phyloP scores from a whole-genome alignment of 1,284 basidiomycete species.

The Athelia sp. region DNA sequence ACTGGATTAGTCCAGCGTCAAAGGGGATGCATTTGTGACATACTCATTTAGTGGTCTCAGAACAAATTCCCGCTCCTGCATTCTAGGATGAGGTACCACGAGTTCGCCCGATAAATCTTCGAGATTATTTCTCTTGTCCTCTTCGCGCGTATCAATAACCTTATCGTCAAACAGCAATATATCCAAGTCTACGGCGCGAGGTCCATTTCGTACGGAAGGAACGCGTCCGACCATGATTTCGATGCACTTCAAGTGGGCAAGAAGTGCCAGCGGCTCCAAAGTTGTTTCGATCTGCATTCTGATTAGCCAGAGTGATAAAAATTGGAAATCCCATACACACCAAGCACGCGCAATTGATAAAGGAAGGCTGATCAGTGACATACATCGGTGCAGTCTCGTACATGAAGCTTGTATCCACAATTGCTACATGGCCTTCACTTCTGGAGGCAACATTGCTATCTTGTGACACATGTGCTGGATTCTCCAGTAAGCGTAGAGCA shows the following conservation, averaged over 20 bases:
- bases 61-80: constrained; percentile 89
- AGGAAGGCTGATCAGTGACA: constrained; percentile 82
- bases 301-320: constrained; percentile 1
- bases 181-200: constrained; percentile 90
- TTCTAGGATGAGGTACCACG: constrained; percentile 79
- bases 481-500: constrained; percentile 61
- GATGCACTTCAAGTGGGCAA: constrained; percentile 70
- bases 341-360: constrained; percentile 89
- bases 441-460: constrained; percentile 13
- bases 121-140: constrained; percentile 29
- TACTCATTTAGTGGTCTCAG: constrained; percentile 86
- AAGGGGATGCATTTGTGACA: constrained; percentile 18
- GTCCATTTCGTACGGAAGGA: constrained; percentile 81
- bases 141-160: constrained; percentile 54
- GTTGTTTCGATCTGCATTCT: constrained; percentile 65
- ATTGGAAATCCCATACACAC: constrained; percentile 42
- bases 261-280: constrained; percentile 57
- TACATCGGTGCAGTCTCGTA: constrained; percentile 98
- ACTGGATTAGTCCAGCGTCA: too few species aligned
- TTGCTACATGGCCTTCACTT: constrained; percentile 26
- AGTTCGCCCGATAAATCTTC: constrained; percentile 62
- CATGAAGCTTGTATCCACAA: constrained; percentile 85
- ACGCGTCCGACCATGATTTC: constrained; percentile 80
- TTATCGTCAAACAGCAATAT: constrained; percentile 76
- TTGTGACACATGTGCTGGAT: constrained; percentile 26